Base-by-base conservation (phyloP, 352 stramenopile species). In the Pythium insidiosum region DNA sequence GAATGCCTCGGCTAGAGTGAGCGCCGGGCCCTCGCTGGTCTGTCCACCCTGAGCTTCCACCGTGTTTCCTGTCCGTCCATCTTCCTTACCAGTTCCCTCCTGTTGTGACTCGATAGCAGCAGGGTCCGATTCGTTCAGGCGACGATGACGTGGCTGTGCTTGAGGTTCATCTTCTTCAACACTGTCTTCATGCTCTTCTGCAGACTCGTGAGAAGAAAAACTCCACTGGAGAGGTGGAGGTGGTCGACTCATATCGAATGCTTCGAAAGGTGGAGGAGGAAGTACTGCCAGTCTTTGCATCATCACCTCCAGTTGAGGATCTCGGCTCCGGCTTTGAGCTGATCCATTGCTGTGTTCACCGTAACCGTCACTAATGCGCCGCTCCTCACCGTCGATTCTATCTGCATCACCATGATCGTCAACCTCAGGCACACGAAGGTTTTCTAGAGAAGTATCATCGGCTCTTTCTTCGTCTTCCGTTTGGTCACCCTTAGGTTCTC, bases 1-100 rank as follows among this genome's bases (percentile, higher is more conserved):
- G 44, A 86, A 86, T 24, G 73, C 72, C 24, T 86, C 77, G 4
- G 77, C 72, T 5, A 89, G 47, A 12, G 73, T 80, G 20, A 22
- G 3, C 25, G 31, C 5, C 3, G 3, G 6, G 28, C 18, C 29
- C 19, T 43, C 18, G 23, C 22, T 23, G 33, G n/a, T n/a, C n/a
- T n/a, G n/a, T n/a, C n/a, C n/a, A n/a, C n/a, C n/a, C n/a, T n/a
- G n/a, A n/a, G n/a, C n/a, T n/a, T n/a, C n/a, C n/a, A n/a, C n/a
- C n/a, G n/a, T n/a, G n/a, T n/a, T n/a, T n/a, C n/a, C 9, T 7
- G 1, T 1, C 4, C 5, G 6, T 25, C 25, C 22, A 10, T 16
- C 10, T 25, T 33, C 38, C 18, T 23, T 4, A 16, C 23, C 16
- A 9, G 22, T 20, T 44, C 15, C 9, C 15, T 33, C 28, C 9